Conservation (phyloP, 257 asterid species). For the Buddleja alternifolia region DNA sequence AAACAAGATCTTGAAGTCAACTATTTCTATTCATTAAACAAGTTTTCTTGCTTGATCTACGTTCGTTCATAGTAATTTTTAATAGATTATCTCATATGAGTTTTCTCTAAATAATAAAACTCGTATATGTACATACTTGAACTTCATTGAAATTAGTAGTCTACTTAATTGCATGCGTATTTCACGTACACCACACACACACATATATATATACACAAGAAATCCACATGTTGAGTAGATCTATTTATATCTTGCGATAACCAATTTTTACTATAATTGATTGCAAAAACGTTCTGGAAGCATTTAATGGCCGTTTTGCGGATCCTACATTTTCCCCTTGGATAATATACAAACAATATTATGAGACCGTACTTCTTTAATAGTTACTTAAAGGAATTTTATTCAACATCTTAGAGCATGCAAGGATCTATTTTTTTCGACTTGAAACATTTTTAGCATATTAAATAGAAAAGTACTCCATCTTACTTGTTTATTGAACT, state of each 20-base stretch:
- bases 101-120: background rate
- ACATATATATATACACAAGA: background rate
- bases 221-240: background rate
- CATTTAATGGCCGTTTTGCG: no score
- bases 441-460: no score
- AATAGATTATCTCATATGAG: background rate
- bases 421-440: no score
- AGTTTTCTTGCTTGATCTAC: slow-evolving; percentile 13
- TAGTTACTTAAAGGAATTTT: no score
- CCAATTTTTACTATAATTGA: background rate
- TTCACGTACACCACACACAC: no score
- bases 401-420: no score
- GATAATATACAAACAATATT: no score
- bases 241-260: background rate
- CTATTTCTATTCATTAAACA: background rate
- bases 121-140: background rate
- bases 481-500: no score
- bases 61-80: background rate
- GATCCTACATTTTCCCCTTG: no score
- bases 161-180: background rate
- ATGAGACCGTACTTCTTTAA: no score
- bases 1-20: no score
- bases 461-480: no score
- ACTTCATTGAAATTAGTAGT: background rate
- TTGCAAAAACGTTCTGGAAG: background rate